phyloP scores from a whole-genome alignment of 805 yeast species.

The Hanseniaspora thailandica region DNA sequence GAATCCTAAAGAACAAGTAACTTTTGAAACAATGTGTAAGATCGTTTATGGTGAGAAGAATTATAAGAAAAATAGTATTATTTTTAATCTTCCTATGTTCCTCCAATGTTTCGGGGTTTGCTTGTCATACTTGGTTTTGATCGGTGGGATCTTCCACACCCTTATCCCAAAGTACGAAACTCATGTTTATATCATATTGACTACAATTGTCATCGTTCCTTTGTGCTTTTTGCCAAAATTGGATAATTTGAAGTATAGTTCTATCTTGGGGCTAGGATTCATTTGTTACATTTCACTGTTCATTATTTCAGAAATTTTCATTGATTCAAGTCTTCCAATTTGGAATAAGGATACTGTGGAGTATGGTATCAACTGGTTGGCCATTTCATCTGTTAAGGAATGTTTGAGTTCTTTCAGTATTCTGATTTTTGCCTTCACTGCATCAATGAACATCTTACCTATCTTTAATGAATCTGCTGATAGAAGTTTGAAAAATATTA shows the following conservation, averaged over 20 bases:
- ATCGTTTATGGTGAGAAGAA: conserved; percentile 35
- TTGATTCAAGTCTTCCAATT: conserved; percentile 23
- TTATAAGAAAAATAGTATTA: conserved; percentile 53
- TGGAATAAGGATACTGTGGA: conserved; percentile 19
- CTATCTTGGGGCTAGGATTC: conserved; percentile 56
- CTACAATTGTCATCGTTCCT: conserved; percentile 48
- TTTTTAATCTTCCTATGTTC: conserved; percentile 66
- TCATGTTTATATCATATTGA: conserved; percentile 34
- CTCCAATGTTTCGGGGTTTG: conserved; percentile 74
- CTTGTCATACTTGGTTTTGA: conserved; percentile 55
- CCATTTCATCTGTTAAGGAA: conserved; percentile 35
- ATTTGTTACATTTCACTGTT: conserved; percentile 50
- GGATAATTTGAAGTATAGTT: conserved; percentile 60
- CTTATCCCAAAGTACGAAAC: conserved; percentile 35
- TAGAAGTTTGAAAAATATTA: conserved; percentile 39
- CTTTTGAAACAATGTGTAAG: conserved; percentile 56
- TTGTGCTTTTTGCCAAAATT: conserved; percentile 48
- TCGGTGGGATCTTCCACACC: conserved; percentile 67
- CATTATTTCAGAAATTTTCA: conserved; percentile 40
- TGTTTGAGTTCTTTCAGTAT: conserved; percentile 57
- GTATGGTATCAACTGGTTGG: conserved; percentile 22
- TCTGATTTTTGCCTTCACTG: conserved; percentile 68
- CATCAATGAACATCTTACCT: conserved; percentile 70
- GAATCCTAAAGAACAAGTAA: conserved; percentile 47
- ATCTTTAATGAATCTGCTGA: conserved; percentile 58